phyloP scores from a whole-genome alignment of 805 yeast species.

The Candida krabiensis region DNA sequence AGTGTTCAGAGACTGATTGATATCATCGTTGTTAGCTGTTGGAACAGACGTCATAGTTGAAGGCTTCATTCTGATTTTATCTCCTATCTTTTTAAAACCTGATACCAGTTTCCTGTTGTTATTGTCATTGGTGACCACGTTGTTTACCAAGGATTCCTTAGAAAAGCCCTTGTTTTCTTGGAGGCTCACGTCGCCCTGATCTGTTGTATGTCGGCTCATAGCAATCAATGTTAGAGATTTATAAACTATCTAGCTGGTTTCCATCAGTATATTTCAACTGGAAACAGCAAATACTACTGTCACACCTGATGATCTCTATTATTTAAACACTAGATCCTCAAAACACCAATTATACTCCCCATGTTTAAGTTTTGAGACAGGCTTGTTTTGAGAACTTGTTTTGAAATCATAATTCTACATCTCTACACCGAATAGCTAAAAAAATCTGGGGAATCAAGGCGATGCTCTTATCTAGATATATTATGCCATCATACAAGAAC shows the following conservation, averaged over 20 bases:
- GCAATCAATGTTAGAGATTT: too few species aligned
- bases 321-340: too few species aligned
- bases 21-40: not conserved
- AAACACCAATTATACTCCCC: too few species aligned
- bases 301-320: too few species aligned
- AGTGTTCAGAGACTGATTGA: constrained; percentile 6
- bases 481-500: not conserved
- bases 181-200: too few species aligned
- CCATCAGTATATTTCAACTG: too few species aligned
- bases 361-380: not conserved
- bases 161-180: too few species aligned
- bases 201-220: too few species aligned
- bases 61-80: constrained; percentile 11
- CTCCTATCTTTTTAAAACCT: constrained; percentile 16
- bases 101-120: constrained; percentile 6
- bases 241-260: too few species aligned
- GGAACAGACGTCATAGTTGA: constrained; percentile 3
- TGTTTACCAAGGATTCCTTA: too few species aligned
- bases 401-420: not conserved
- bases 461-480: not conserved
- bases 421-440: not conserved
- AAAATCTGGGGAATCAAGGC: not conserved
- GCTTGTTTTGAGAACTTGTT: not conserved
- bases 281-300: too few species aligned
- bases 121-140: not conserved